Base-by-base conservation (phyloP, 2,329 filamentous ascomycete genomes). In the Nemania sp. region DNA sequence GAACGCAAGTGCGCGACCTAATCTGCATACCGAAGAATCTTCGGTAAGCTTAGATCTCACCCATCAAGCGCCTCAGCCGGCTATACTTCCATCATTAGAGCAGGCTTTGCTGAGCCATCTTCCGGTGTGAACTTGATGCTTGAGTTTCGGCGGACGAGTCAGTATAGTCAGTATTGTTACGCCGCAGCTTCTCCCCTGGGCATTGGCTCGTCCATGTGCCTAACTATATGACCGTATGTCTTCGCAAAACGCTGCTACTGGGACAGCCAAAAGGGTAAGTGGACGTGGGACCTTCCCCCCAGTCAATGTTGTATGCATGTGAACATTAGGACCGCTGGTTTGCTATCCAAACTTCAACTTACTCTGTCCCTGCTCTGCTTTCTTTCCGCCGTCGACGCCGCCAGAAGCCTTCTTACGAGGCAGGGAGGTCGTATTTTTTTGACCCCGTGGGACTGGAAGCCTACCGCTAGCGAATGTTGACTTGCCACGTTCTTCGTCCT, bases 401-500 rank as follows among this genome's bases (percentile, higher is more conserved):
- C 60, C 64, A 40, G 66, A 53, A 37, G 65, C 42, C 52, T 76
- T 75, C 65, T 72, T 79, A 30, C 73, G 62, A 46, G 65, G 67
- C 37, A 73, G 65, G 66, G 71, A 65, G 67, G 70, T 66, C 60
- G 66, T 54, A 68, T 65, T 56, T 50, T 61, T 68, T 56, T 72
- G 65, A 65, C 67, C 58, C 64, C 68, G 70, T 63, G 66, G 64
- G 62, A 62, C 68, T 53, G 58, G 63, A 59, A 60, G 56, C 54
- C 68, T 69, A 49, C 49, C 45, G 30, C 70, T 72, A 61, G 67
- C 77, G 70, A 79, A 76, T 75, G 70, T 65, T 56, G 70, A 65
- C 54, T 62, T 75, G 71, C 73, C 77, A 77, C 79, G 78, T 73
- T 88, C 79, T 52, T 78, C 72, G 2, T 85, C 80, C 60, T 92